Evolutionary conservation across 306 rosid genomes (phyloP).

Genomic region (Casuarina equisetifolia): DNA sequence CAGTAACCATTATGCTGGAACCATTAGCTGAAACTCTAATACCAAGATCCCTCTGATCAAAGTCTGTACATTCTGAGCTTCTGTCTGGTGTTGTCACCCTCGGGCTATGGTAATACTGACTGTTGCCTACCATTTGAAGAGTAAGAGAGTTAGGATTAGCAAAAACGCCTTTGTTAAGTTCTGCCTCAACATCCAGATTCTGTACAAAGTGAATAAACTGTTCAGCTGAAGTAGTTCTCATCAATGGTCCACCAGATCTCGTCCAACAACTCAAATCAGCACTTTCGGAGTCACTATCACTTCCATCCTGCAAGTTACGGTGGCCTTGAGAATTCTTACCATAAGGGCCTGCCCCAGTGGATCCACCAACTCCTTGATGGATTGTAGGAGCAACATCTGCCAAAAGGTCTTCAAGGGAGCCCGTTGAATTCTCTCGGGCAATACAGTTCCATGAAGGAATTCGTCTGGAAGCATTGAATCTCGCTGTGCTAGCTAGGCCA

Average conservation of each 20-base stretch:
- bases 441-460: conserved; percentile 98
- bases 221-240: conserved; percentile 87
- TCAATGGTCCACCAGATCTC: conserved; percentile 89
- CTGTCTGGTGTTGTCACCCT: conserved; percentile 55
- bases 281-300: conserved; percentile 80
- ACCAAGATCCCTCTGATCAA: conserved; percentile 50
- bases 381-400: conserved; percentile 48
- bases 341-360: conserved; percentile 33
- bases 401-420: conserved; percentile 74
- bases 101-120: conserved; percentile 44
- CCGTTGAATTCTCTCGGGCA: conserved; percentile 89
- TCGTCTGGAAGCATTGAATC: conserved; percentile 76
- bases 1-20: conserved; percentile 58
- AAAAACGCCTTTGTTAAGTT: conserved; percentile 44
- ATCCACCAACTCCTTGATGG: conserved; percentile 50
- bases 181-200: conserved; percentile 63
- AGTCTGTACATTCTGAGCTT: conserved; percentile 50
- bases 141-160: conserved; percentile 40
- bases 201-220: conserved; percentile 75
- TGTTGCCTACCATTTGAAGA: conserved; percentile 35
- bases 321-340: conserved; percentile 47
- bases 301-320: conserved; percentile 57
- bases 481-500: conserved; percentile 50
- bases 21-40: conserved; percentile 45
- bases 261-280: conserved; percentile 74